Evolutionary conservation across 78 protist genomes (phyloP), one percentile per base, ranked within the genome.

Genomic region (Dictyostelium intermedium): DNA sequence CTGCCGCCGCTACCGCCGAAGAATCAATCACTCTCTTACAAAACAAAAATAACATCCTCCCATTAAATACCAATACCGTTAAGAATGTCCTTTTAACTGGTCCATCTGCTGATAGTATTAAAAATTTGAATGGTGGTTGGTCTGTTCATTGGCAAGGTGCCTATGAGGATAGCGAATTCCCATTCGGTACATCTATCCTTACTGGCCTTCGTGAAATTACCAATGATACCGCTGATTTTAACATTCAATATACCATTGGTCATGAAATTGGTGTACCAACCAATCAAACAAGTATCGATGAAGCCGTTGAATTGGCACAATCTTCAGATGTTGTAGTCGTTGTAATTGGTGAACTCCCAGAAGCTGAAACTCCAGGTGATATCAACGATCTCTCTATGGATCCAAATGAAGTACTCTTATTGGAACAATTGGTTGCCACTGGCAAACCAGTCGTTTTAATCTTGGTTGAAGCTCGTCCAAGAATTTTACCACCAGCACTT

Each of bases 141-240:
- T 72, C 96, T 4, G 56, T 85, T 23, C 91, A 84, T 50, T 92
- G 96, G 96, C 96, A 95, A 61, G 97, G 97, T 47, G 96, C 96
- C 3, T 9, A 18, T 9, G 13, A 9, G 5, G 95, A 95, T 70
- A 4, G 23, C 37, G 91, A 85, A 34, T 85, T 95, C 11, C 69
- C 91, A 50, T 81, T n/a, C 39, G 96, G 96, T 35, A 35, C 87
- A 0, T 86, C 96, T 0, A 72, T 94, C 5, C 35, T 94, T 8
- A 30, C 69, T 30, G 96, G 92, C 23, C 70, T 94, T 73, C 78
- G 82, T 16, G 39, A 60, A 4, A 41, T 41, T 34, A 23, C 63
- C 3, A 72, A 72, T 34, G 60, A 60, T 27, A 61, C 34, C 0
- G 30, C 18, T 3, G n/a, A n/a, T 23, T n/a, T 70, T 25, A 76